Evolutionary conservation across 306 rosid species (phyloP), one percentile per base, ranked within the genome.

Genomic region (Carpinus fangiana): DNA sequence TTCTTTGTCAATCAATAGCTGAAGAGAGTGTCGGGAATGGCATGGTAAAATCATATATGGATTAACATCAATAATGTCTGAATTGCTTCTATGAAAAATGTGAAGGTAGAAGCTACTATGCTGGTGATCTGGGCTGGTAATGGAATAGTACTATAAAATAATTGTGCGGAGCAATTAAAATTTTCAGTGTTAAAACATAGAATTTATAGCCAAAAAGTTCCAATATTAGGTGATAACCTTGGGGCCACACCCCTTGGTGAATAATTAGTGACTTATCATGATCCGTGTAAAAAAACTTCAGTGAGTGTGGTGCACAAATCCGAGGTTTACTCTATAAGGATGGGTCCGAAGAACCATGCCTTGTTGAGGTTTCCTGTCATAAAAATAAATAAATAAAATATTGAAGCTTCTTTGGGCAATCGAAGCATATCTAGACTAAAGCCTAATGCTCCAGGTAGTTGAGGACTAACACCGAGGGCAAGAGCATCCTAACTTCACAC

Each of bases 401-500:
- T 1, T 17, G 14, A 66, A 36, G 48, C 21, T 17, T 65, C 5
- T 65, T 65, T 2, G 3, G 50, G 26, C 50, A 36, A 36, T 2
- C 18, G 13, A 38, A 66, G 71, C 26, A 66, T n/a, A 9, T 66
- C 50, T 18, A 8, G 21, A 23, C n/a, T 23, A 23, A 23, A 23
- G 26, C 26, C 26, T 23, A 23, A 23, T 23, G 26, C 26, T 23
- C 1, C 26, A 23, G 1, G 26, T 23, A 23, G 26, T 23, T 23
- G 26, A 23, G n/a, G 26, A 23, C 26, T 10, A 5, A 23, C 9
- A 2, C 34, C 23, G 8, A 60, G 41, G 41, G 3, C 9, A 13
- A 60, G 36, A 23, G 70, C 41, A 46, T 68, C 71, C 38, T 75
- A 14, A 71, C 68, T 7, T 68, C 46, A 12, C 70, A 68, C 16